Conservation (phyloP, 768 basidiomycete genomes). For the Trametes coccinea region DNA sequence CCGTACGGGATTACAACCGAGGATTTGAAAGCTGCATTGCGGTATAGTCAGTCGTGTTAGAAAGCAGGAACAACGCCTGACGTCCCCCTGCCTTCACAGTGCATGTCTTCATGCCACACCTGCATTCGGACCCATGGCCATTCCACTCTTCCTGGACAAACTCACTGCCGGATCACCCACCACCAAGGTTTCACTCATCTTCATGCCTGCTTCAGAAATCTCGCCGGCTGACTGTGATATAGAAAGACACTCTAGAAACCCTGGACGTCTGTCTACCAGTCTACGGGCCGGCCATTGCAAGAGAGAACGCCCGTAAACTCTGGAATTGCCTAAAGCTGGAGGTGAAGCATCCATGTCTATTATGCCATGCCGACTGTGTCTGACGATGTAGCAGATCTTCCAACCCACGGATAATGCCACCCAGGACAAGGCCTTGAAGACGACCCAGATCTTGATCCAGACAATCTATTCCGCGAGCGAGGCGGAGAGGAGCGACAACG, state of each 20-base stretch:
- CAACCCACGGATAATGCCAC: constrained; percentile 83
- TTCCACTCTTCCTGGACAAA: constrained; percentile 91
- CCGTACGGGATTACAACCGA: constrained; percentile 90
- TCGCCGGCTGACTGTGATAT: constrained; percentile 13
- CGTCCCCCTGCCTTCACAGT: constrained; percentile 37
- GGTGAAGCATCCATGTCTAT: constrained; percentile 40
- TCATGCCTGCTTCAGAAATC: no score
- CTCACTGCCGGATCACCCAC: constrained; percentile 75
- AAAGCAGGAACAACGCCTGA: background rate
- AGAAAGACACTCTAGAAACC: constrained; percentile 87
- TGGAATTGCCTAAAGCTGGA: constrained; percentile 93
- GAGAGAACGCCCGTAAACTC: constrained; percentile 68
- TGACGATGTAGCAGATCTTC: constrained; percentile 62
- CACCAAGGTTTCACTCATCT: constrained; percentile 62
- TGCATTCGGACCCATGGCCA: constrained; percentile 78
- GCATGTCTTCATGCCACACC: constrained; percentile 77
- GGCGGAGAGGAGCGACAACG: constrained; percentile 31
- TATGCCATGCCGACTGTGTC: no score
- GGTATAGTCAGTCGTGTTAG: constrained; percentile 40
- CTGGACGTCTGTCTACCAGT: constrained; percentile 78
- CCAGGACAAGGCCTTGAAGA: constrained; percentile 70
- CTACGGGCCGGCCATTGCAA: constrained; percentile 68
- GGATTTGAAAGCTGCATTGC: constrained; percentile 73
- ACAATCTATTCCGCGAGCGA: constrained; percentile 56
- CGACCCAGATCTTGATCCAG: constrained; percentile 70